Percentiles rank a stretch among this genome's conserved stretches.
These are phyloP conservation scores for Trichosporon coremiiforme DNA, from an alignment of 1,284 basidiomycete species.

Conservation along the genomic window DNA sequence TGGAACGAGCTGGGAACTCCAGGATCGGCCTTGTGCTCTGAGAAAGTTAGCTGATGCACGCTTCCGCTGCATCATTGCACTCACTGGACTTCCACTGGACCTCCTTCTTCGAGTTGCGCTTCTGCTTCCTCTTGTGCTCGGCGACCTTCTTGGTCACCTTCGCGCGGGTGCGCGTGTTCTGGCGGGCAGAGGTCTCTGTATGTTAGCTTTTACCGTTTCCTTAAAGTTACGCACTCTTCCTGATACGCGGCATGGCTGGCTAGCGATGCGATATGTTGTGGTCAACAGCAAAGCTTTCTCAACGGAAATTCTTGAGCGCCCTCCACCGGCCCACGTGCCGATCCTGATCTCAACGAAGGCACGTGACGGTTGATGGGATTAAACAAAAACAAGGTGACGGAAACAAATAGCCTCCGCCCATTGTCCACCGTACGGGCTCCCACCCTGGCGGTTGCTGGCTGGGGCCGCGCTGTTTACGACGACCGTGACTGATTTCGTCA, in stretches of 20 bases:
- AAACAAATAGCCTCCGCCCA: background rate
- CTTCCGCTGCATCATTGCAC: conserved; percentile 52
- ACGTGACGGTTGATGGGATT: background rate
- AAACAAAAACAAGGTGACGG: background rate
- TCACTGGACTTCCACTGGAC: conserved; percentile 86
- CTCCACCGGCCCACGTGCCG: conserved; percentile 18
- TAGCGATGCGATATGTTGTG: conserved; percentile 22
- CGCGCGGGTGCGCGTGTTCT: conserved; percentile 70
- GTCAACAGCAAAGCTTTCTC: conserved; percentile 5
- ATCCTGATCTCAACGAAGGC: background rate
- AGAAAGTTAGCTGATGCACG: conserved; percentile 35
- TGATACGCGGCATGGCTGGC: conserved; percentile 68
- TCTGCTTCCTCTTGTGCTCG: conserved; percentile 75
- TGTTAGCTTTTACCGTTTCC: background rate
- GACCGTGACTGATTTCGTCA: conserved; percentile 30
- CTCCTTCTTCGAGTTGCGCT: conserved; percentile 79
- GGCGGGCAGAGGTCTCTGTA: conserved; percentile 81
- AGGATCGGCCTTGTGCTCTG: conserved; percentile 80
- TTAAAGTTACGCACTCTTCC: conserved; percentile 67
- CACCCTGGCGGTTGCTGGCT: background rate
- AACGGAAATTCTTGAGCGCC: conserved; percentile 27
- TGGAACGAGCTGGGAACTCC: conserved; percentile 96
- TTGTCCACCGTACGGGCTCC: background rate
- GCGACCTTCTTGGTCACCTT: conserved; percentile 77
- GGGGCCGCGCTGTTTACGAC: conserved; percentile 12